Evolutionary conservation across 192 early-diverging fungal species (phyloP).

Genomic region (Entomortierella lignicola): DNA sequence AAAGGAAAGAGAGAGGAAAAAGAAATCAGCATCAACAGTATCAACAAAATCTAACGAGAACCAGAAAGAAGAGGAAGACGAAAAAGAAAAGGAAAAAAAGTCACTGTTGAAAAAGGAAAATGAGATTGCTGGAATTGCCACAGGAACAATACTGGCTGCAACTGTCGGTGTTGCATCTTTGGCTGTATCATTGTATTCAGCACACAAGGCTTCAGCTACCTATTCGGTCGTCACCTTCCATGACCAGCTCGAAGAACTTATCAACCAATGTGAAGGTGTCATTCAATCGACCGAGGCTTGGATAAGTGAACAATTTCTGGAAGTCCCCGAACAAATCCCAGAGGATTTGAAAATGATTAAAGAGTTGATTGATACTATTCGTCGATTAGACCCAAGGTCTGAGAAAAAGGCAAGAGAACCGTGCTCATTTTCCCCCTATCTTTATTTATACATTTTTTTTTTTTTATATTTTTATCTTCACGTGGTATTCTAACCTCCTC

Average conservation of each 20-base stretch:
- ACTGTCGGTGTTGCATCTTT: conserved; percentile 53
- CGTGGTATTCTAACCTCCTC: not conserved
- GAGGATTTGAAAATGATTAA: conserved; percentile 52
- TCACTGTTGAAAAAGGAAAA: conserved; percentile 5
- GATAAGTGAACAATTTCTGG: conserved; percentile 58
- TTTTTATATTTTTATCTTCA: conserved; percentile 5
- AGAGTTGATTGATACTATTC: conserved; percentile 54
- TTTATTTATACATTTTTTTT: not conserved
- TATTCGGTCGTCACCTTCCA: conserved; percentile 61
- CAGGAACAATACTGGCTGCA: conserved; percentile 26
- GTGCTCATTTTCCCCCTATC: not conserved
- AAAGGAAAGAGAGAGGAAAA: conserved; percentile 22
- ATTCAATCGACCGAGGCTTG: conserved; percentile 59
- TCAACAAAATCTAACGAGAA: not conserved
- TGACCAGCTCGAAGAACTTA: conserved; percentile 57
- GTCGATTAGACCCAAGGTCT: conserved; percentile 56
- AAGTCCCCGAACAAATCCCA: conserved; percentile 52
- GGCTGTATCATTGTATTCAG: conserved; percentile 58
- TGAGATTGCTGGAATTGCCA: not conserved
- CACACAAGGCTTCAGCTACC: conserved; percentile 55
- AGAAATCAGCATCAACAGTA: too few relatives aligned
- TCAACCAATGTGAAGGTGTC: conserved; percentile 54
- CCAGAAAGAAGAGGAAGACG: conserved; percentile 9
- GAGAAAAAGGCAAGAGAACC: conserved; percentile 55
- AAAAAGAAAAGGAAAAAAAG: conserved; percentile 4